Evolutionary conservation across 176 grass and related monocot genomes (phyloP), one percentile per base, ranked within the genome.

Genomic region (Chloris gayana): DNA sequence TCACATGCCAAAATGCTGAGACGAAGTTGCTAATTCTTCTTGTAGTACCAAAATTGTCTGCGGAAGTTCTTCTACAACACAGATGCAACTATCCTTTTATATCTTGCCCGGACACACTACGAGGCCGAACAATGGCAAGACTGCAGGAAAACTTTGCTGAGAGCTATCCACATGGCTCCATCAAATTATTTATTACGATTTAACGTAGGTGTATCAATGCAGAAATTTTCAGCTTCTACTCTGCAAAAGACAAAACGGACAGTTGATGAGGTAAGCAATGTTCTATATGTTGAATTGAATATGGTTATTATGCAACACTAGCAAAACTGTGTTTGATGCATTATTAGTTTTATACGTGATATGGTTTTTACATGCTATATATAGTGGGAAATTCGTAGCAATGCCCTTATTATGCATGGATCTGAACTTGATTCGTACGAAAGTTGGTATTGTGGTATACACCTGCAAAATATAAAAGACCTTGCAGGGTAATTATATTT

Each of bases 61-160:
- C 80, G 95, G 64, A 97, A 94, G 85, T 97, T 97, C 74, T 97
- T 94, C 83, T 82, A 91, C 82, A 91, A 94, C 71, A 97, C 91
- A 47, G 95, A 97, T 87, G 91, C 87, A 74, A 88, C 87, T 57
- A 91, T 94, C 75, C 91, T 97, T 66, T 61, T 94, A 71, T 97
- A 97, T 73, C 88, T 97, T 82, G 87, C 95, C 19, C 95, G 95
- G 11, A 90, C 95, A 67, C 89, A 97, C 49, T 97, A 94, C 69
- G 95, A 97, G 67, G 95, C 95, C 80, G 95, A 97, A 71, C 95
- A 92, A 86, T 97, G 95, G 95, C 95, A 97, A 82, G 95, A 97
- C 13, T 97, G 89, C 87, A 94, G 93, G 82, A 97, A 93, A 75
- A 88, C 95, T 74, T 85, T 97, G 50, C 80, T 97, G 64, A 89